Evolutionary conservation across 345 rosid species (phyloP), one percentile per base, ranked within the genome.

Genomic region (Populus alba): DNA sequence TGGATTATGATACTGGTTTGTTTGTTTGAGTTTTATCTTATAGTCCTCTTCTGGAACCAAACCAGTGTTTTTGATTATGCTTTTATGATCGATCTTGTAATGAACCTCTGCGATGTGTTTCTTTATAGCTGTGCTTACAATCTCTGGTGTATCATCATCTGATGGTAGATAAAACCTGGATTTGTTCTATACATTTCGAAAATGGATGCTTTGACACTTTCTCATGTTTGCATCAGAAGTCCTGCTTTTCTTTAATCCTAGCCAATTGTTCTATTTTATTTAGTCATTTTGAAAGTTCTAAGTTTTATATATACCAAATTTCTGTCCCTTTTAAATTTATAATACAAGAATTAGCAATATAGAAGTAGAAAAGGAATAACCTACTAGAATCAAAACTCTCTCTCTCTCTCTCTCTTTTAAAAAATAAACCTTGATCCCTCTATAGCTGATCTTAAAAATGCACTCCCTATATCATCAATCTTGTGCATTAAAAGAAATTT

Each of bases 1-100:
- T 68, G 79, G 59, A 77, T 39, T 69, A 57, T 76, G 74, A 68
- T 68, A 57, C 57, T 57, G 67, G 74, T 68, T 69, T 68, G 79
- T 76, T 62, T 66, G 82, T 77, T 57, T 57, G 68, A 59, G 55
- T 53, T 77, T 35, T 37, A 15, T 38, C 61, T 41, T 69, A 77
- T 2, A 53, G 72, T 17, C 47, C 27, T 69, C 55, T 47, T 57
- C 41, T 37, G 27, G 55, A 57, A 38, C 67, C 17, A 12, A 17
- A 37, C 27, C 4, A 25, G 45, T 76, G 51, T 68, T 68, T 76
- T 66, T 68, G 41, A 55, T 37, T 53, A 23, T 37, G 39, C 38
- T 76, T 35, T 35, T 41, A 75, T 27, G 29, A 43, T 66, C 41
- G 16, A 59, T 65, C 23, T 38, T 77, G 73, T 55, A 38, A 25